Evolutionary conservation across 2,329 filamentous ascomycete species (phyloP), one percentile per base, ranked within the genome.

Genomic region (Alternaria panax): DNA sequence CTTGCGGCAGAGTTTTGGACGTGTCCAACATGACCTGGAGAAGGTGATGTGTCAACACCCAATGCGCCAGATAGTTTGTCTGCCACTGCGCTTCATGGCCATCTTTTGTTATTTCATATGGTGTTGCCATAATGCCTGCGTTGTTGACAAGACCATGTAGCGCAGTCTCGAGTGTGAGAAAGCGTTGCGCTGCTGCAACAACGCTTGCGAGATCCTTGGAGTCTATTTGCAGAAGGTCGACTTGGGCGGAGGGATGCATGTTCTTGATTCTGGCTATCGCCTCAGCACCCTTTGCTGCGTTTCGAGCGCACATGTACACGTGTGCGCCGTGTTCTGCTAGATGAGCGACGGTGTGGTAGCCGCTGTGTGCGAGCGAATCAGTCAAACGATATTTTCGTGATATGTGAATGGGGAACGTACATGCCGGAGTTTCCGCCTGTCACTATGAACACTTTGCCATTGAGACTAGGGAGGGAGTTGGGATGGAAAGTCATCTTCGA

Each of bases 51-150:
- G 76, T 80, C 16, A 83, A 68, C 0, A 83, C 60, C 11, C 79
- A 80, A 57, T 80, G 80, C 4, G 79, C 81, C 50, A 83, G 61
- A 52, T 83, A 79, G 57, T 83, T 83, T 2, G 77, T 81, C 25
- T 77, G 81, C 59, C 82, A 80, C 46, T 83, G 80, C 12, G 76
- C 67, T 64, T 84, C 81, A 63, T 80, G 79, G 27, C 80, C 80
- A 40, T 83, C 79, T 24, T 70, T 61, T 1, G 78, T 81, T 12
- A 55, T 51, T 14, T 42, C 46, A 24, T 43, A 68, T 1, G 62
- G 74, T 30, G 78, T 70, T 16, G 30, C 30, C 30, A 34, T 34
- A 2, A 34, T 34, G 30, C 30, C 30, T 34, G 30, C 30, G 12
- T 34, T 34, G 30, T 34, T 34, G 30, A 34, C 30, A 34, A 34